Conservation (phyloP, 2,329 filamentous ascomycete species). For the Diplodia sapinea region DNA sequence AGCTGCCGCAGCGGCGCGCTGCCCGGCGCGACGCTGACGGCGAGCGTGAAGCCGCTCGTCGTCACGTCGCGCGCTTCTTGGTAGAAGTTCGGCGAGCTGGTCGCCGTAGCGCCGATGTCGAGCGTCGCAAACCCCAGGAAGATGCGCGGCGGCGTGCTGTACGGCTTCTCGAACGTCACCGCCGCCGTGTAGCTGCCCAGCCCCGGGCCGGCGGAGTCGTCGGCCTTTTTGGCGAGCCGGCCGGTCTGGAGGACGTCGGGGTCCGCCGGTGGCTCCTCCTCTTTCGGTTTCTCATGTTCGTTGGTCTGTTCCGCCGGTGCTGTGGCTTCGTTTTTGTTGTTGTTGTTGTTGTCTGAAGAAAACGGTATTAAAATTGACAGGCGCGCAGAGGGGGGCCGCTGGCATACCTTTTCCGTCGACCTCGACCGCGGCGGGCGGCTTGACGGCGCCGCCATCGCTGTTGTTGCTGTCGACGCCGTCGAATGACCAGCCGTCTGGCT, state of each 20-base stretch:
- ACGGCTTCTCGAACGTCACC: not conserved
- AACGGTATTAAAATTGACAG: constrained; percentile 8
- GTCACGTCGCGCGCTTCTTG: constrained; percentile 14
- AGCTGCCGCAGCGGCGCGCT: not conserved
- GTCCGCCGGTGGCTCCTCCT: not conserved
- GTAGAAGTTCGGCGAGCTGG: not conserved
- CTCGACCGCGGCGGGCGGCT: not conserved
- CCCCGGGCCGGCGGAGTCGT: not conserved
- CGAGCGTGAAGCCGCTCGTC: not conserved
- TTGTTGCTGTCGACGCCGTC: not conserved
- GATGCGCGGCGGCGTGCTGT: constrained; percentile 1
- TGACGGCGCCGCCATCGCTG: not conserved
- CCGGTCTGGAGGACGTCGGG: constrained; percentile 1
- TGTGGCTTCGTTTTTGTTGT: no score
- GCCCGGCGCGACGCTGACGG: not conserved
- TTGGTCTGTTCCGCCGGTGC: no score
- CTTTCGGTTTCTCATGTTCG: not conserved
- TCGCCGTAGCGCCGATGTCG: not conserved
- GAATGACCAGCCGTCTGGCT: not conserved
- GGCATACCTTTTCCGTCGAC: constrained; percentile 15
- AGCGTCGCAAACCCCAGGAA: constrained; percentile 5
- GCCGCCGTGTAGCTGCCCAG: constrained; percentile 1
- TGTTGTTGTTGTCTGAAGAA: not conserved
- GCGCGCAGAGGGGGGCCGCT: not conserved
- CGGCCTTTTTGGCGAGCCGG: not conserved